Evolutionary conservation across 2,329 filamentous ascomycete genomes (phyloP), one percentile per base, ranked within the genome.

Genomic region (Pyrenophora tritici-repentis): DNA sequence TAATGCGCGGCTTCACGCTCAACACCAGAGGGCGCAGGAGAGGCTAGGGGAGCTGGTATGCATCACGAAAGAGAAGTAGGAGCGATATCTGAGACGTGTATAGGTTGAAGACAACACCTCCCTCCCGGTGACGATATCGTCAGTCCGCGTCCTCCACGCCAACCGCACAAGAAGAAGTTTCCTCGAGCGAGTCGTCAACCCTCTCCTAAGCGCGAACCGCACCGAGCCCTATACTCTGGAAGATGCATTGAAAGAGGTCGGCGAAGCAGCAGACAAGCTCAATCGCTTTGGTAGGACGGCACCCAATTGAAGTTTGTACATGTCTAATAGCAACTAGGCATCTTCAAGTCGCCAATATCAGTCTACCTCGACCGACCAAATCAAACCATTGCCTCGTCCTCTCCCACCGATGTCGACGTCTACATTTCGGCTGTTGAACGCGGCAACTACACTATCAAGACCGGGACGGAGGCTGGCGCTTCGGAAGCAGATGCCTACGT

Each of bases 401-500:
- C 86, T 2, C 85, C 87, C 2, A 91, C 86, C 47, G 91, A 96
- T 70, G 76, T 97, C 61, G 88, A 93, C 59, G 83, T 97, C 45
- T 89, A 87, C 65, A 82, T 97, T 49, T 85, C 85, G 45, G 88
- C 89, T 17, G 81, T 83, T 54, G 93, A 99, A 75, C 86, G 90
- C 60, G 88, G 90, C 26, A 86, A 89, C 33, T 85, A 97, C 67
- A 86, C 91, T 52, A 83, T 97, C 66, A 96, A 96, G 78, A 96
- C 92, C 0, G 94, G 94, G 53, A 97, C 94, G 7, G 93, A 97
- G 70, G 82, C 96, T 38, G 94, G 94, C 56, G 96, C 95, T 68
- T 86, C 90, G 17, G 94, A 99, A 75, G 94, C 93, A 31, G 96
- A 92, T 6, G 93, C 92, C 3, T 97, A 96, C 70, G 87, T 90